Evolutionary conservation across 1,139 yeast genomes (phyloP).

Genomic region (Pichia inconspicua): DNA sequence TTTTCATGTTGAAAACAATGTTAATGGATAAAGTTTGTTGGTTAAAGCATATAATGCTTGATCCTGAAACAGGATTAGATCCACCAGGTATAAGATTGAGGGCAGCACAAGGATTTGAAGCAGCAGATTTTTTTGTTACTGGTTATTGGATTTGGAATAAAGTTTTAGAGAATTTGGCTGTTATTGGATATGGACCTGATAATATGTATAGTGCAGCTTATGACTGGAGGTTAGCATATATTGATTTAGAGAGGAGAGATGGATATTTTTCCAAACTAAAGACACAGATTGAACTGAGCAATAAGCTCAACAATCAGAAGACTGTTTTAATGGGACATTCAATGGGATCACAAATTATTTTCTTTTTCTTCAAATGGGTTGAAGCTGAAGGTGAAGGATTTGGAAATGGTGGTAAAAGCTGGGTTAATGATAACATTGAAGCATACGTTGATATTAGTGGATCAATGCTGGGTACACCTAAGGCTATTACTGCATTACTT

Average conservation of each 20-base stretch:
- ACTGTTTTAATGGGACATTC: conserved; percentile 84
- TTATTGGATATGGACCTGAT: conserved; percentile 86
- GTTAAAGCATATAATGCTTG: conserved; percentile 85
- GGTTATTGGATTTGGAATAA: conserved; percentile 99
- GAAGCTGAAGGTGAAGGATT: conserved; percentile 73
- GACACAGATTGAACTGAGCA: conserved; percentile 54
- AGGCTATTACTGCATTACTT: conserved; percentile 79
- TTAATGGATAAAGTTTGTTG: conserved; percentile 86
- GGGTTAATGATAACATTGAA: conserved; percentile 82
- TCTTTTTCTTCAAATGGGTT: conserved; percentile 89
- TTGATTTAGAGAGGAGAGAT: conserved; percentile 82
- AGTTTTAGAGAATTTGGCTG: conserved; percentile 84
- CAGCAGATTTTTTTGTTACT: conserved; percentile 92
- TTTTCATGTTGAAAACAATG: conserved; percentile 91
- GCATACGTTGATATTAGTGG: conserved; percentile 85
- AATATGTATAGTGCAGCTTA: conserved; percentile 87
- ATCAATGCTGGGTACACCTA: conserved; percentile 85
- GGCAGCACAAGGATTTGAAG: conserved; percentile 95
- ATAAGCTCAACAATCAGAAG: conserved; percentile 53
- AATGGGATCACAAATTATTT: conserved; percentile 89
- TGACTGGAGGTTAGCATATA: conserved; percentile 90
- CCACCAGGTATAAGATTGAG: conserved; percentile 74
- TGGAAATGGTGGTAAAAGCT: conserved; percentile 80
- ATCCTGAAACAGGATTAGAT: conserved; percentile 85
- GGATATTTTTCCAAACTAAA: conserved; percentile 75